Evolutionary conservation across 805 yeast genomes (phyloP), one percentile per base, ranked within the genome.

Genomic region (Yamadazyma endophytica): DNA sequence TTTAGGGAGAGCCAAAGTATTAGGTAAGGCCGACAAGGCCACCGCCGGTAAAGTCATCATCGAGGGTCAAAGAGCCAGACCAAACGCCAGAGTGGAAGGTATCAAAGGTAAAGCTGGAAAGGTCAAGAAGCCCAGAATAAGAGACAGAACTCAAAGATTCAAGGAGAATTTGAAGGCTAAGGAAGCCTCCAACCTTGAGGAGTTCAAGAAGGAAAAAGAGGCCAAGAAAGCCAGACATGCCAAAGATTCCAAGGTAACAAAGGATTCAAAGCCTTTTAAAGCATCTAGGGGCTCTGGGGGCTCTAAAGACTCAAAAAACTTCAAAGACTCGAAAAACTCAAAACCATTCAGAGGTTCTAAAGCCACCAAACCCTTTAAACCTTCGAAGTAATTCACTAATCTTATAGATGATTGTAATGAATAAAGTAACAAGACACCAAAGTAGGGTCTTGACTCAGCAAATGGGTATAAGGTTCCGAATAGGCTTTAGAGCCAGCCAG

Each of bases 11-110:
- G 95, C 92, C 13, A 73, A 72, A 48, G 68, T 82, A 4, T 66
- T 88, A 26, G 90, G 90, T 31, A 85, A 79, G 52, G 84, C 88
- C 32, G 96, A 85, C 52, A 75, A 82, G 47, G 72, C 82, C 21
- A 69, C 81, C 14, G 73, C 78, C 6, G 90, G 90, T 29, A 64
- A 65, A 31, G 16, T 35, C 6, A 75, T 36, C 48, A 54, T 79
- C 21, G 96, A 87, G 62, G 96, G 96, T 41, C 62, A 72, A 33
- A 77, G 95, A 64, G 88, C 96, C 11, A 60, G 65, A 36, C 82
- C 81, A 56, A 88, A 86, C 17, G 75, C 67, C 32, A 64, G 60
- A 35, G 69, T 78, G 20, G 68, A 67, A 17, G 85, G 89, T 16
- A 63, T 79, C 43, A 72, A 78, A 56, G 76, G 75, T 36, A 76